Base-by-base conservation (phyloP, 225 moss, liverwort and hornwort genomes). In the Polytrichum commune region DNA sequence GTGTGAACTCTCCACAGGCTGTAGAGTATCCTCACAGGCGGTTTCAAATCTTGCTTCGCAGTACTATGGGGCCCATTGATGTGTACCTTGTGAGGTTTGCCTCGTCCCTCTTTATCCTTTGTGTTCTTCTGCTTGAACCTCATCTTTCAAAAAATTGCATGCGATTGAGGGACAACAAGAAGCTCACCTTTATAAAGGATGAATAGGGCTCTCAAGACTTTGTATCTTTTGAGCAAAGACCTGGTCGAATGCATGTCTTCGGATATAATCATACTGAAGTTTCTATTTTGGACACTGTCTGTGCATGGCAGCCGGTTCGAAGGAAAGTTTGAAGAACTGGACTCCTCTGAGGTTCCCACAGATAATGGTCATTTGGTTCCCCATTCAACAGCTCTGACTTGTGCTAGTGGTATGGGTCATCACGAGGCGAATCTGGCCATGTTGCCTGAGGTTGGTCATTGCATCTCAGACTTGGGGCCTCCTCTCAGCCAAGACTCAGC, bases 21-120 rank as follows among this genome's bases (percentile, higher is more conserved):
- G 89, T 91, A 73, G 93, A 93, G 77, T 93, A 91, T 63, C 93
- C 91, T 18, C 91, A 91, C n/a, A 83, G 91, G 46, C 89, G 93
- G 1, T 93, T 91, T 77, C 93, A 93, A 75, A 91, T 91, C 56
- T 68, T 91, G 63, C 81, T 93, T 55, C 91, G 90, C 62, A 93
- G 93, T 68, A 84, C 81, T 22, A 93, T 91, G 91, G 93, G 93
- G 19, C 93, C 93, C 25, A 93, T 93, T 53, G 93, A 93, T 77
- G 88, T 93, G 24, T 93, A 93, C 78, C 89, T 93, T 30, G 91
- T 93, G 63, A 93, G 93, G 93, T 93, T 53, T 32, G 78, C 29
- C 20, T 5, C 28, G 23, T 76, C 54, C 6, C 10, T 35, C 1
- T 35, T 29, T 23, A 8, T 22, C 22, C 58, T n/a, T 58, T 23